Evolutionary conservation across 768 basidiomycete species (phyloP).

Genomic region (Tricholoma matsutake): DNA sequence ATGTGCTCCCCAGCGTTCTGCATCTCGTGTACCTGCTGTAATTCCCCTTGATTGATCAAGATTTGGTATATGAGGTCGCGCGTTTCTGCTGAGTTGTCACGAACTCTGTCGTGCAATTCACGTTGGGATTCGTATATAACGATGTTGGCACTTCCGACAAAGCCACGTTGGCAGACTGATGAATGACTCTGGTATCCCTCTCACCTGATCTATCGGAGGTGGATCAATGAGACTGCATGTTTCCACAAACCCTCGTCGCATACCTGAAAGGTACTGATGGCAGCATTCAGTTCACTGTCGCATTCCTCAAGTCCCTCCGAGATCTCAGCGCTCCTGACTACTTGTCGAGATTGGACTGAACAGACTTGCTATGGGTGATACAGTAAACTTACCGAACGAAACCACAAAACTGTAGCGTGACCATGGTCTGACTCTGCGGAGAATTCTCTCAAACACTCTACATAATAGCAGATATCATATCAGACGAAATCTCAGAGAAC

Average conservation of each 20-base stretch:
- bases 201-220: not conserved
- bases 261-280: slow-evolving; percentile 44
- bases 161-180: not conserved
- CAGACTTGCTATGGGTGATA: not conserved
- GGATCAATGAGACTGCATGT: not conserved
- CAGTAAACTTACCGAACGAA: slow-evolving; percentile 34
- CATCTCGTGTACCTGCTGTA: slow-evolving; percentile 34
- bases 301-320: slow-evolving; percentile 43
- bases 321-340: slow-evolving; percentile 47
- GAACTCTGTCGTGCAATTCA: slow-evolving; percentile 25
- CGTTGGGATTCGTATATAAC: slow-evolving; percentile 26
- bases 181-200: not conserved
- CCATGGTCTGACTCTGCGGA: slow-evolving; percentile 37
- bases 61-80: slow-evolving; percentile 38
- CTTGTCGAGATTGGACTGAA: not conserved
- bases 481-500: not conserved
- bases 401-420: slow-evolving; percentile 35
- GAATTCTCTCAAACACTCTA: slow-evolving; percentile 43
- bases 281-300: slow-evolving; percentile 37
- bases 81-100: slow-evolving; percentile 30
- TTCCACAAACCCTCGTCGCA: slow-evolving; percentile 5
- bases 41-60: slow-evolving; percentile 35
- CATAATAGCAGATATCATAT: not conserved
- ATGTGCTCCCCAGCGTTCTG: slow-evolving; percentile 38
- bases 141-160: slow-evolving; percentile 25